Evolutionary conservation across 1,139 yeast genomes (phyloP), one percentile per base, ranked within the genome.

Genomic region (Taphrina deformans): DNA sequence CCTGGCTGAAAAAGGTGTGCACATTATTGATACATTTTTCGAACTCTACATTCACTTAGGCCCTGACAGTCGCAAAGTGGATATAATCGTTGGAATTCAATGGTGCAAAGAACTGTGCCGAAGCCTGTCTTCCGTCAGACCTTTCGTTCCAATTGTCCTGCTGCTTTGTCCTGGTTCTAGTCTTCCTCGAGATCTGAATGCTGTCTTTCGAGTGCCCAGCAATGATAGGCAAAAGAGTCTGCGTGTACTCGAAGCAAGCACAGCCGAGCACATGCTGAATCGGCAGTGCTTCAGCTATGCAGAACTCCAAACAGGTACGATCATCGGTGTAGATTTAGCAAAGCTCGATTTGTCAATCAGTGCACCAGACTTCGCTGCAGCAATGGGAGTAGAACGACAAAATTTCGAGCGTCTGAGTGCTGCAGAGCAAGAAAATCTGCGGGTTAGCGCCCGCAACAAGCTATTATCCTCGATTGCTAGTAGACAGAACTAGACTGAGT

Each of bases 181-280:
- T 31, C 38, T 51, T n/a, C 63, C 63, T 2, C 33, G 63, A n/a
- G 63, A 59, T 59, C 51, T 59, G 31, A 48, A 50, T n/a, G 63
- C 63, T 5, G 51, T 50, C 29, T 59, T 59, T 27, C 48, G 63
- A 10, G 21, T 23, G 3, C 56, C 24, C 16, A 26, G n/a, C 40
- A 33, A 16, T 7, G 52, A 55, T 18, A 21, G 9, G 33, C 7
- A 29, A 10, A 6, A 12, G 26, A 26, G 16, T 23, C 29, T 59
- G 38, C 56, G 56, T 14, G 26, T 59, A 7, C 48, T 59, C 41
- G 63, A 59, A 27, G 31, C 27, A 10, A 44, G 38, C 35, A 27
- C 63, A 10, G 63, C 56, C 9, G 63, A 59, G 29, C 35, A 21
- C 23, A 29, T 59, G 29, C 38, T 59, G 44, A 40, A 33, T 29